Evolutionary conservation across 345 rosid species (phyloP).

Genomic region (Populus euphratica): DNA sequence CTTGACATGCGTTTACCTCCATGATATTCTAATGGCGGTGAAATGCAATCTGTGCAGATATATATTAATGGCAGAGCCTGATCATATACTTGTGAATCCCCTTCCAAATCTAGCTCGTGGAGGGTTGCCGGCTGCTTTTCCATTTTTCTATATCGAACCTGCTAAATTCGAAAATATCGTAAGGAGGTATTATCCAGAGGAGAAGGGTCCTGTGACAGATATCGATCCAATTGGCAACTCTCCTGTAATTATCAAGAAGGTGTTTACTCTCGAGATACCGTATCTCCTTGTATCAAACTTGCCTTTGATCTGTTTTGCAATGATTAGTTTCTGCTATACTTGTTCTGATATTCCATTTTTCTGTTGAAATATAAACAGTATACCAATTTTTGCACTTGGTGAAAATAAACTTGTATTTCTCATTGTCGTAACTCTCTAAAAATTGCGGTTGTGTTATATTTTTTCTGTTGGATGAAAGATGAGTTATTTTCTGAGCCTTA

Average conservation of each 20-base stretch:
- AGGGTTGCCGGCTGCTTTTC: constrained; percentile 71
- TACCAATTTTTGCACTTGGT: neutral
- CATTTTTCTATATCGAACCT: constrained; percentile 84
- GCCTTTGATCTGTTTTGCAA: neutral
- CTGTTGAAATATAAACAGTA: neutral
- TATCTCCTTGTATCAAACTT: neutral
- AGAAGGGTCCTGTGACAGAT: constrained; percentile 55
- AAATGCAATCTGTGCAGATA: constrained; percentile 43
- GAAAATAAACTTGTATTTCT: neutral
- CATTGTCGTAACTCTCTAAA: neutral
- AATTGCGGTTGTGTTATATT: neutral
- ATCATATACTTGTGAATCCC: constrained; percentile 71
- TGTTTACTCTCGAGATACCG: constrained; percentile 12
- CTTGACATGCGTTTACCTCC: neutral
- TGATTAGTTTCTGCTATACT: neutral
- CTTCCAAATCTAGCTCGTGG: constrained; percentile 71
- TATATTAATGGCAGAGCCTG: constrained; percentile 92
- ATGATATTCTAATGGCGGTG: neutral
- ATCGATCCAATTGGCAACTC: constrained; percentile 80
- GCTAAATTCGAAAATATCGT: constrained; percentile 39
- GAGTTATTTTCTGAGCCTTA: neutral
- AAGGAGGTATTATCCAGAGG: constrained; percentile 62
- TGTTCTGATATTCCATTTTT: neutral
- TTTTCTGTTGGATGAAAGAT: neutral
- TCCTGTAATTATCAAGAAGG: constrained; percentile 73